phyloP scores from a whole-genome alignment of 2,329 filamentous ascomycete species.

The Trichoderma sp. region DNA sequence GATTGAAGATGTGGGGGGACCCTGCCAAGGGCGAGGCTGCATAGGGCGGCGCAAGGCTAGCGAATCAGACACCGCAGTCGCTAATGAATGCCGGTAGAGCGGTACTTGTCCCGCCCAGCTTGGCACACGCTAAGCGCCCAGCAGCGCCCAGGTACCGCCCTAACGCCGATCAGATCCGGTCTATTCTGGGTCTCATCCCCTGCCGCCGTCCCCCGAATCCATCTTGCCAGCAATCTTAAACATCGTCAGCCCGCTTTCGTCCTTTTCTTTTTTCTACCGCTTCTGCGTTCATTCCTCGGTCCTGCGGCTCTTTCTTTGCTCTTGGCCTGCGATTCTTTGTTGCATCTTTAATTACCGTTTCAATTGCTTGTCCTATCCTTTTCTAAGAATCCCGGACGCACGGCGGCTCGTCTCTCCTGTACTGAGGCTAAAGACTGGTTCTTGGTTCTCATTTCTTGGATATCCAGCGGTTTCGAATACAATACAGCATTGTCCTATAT shows the following conservation, averaged over 20 bases:
- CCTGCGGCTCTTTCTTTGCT: slow-evolving; percentile 2
- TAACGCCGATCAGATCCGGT: slow-evolving; percentile 22
- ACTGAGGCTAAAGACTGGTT: background rate
- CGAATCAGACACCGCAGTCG: slow-evolving; percentile 5
- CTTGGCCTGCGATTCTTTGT: background rate
- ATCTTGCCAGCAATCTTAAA: slow-evolving; percentile 24
- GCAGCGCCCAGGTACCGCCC: background rate
- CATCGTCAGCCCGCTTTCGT: slow-evolving; percentile 19
- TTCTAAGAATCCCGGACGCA: background rate
- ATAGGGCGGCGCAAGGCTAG: background rate
- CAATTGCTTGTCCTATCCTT: background rate
- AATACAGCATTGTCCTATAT: background rate
- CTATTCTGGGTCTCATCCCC: slow-evolving; percentile 2
- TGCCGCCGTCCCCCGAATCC: slow-evolving; percentile 13
- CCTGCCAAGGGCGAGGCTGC: background rate
- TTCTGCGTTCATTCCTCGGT: slow-evolving; percentile 6
- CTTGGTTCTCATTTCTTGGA: slow-evolving; percentile 11
- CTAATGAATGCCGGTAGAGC: slow-evolving; percentile 6
- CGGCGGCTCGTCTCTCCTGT: background rate
- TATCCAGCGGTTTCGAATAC: slow-evolving; percentile 9
- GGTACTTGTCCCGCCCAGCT: background rate
- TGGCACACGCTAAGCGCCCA: background rate
- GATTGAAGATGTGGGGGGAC: background rate
- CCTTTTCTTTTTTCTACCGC: slow-evolving; percentile 6
- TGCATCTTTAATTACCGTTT: slow-evolving; percentile 11